Base-by-base conservation (phyloP, 2,329 filamentous ascomycete species). In the Colletotrichum eremochloae region DNA sequence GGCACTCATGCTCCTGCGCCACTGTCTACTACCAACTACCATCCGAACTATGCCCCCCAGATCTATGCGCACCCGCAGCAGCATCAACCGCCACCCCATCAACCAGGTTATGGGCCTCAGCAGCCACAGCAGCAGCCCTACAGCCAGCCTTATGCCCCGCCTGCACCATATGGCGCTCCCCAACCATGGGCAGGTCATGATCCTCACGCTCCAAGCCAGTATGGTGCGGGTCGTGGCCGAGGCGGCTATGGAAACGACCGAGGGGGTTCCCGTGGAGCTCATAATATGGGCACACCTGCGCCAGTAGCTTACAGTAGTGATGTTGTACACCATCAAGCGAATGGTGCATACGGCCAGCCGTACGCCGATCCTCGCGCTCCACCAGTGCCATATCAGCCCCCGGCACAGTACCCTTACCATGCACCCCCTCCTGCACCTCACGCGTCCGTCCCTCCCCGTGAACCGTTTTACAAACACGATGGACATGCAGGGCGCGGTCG, bases 41-140 rank as follows among this genome's bases (percentile, higher is more conserved):
- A 90, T 75, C 87, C 87, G 44, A 89, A 88, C 79, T 91, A 89
- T 77, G 85, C 88, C 50, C 86, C 86, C 52, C 89, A 90, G 75
- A 79, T 83, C 11, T 91, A 90, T 71, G 79, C 80, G 42, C 83
- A 84, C 71, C 76, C 70, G 58, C 65, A 61, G 44, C 52, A 68
- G 40, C 63, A 38, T 40, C 75, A 75, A 6, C 76, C 73, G 52
- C 77, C 77, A 44, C 67, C 81, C 15, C 86, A 86, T 72, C 85
- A 85, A 64, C 81, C 84, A 48, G 79, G 83, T 18, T 87, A 87
- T 73, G 80, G 79, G 15, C 78, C 82, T 55, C 80, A 82, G 38
- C 82, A 82, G 65, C 79, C 79, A 46, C 84, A 83, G 57, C 75
- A 75, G 20, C 76, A 78, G 55, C 78, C 79, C 46, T 84, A 84